Evolutionary conservation across 352 stramenopile genomes (phyloP).

Genomic region (Pythium scleroteichum): DNA sequence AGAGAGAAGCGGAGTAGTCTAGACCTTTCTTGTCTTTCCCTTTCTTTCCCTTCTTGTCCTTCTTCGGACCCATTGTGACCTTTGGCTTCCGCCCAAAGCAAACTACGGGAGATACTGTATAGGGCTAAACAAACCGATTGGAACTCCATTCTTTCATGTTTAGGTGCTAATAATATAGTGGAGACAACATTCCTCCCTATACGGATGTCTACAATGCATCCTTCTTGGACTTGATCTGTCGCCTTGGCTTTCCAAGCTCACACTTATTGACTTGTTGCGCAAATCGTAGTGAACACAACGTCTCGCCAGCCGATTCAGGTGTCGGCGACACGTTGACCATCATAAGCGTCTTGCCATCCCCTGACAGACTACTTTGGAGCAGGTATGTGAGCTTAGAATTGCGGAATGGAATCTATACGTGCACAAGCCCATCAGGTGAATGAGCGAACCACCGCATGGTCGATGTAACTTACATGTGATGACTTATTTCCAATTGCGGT

Average conservation of each 20-base stretch:
- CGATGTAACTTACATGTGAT: conserved; percentile 76
- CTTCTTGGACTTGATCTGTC: conserved; percentile 83
- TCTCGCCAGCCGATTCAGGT: conserved; percentile 93
- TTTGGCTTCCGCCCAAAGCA: too few relatives aligned
- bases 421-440: background rate
- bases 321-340: conserved; percentile 98
- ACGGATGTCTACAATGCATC: conserved; percentile 24
- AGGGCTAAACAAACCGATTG: too few relatives aligned
- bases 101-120: too few relatives aligned
- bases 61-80: conserved; percentile 62
- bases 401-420: conserved; percentile 91
- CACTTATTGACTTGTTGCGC: conserved; percentile 96
- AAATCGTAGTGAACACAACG: conserved; percentile 97
- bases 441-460: background rate
- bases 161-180: conserved; percentile 29
- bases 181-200: conserved; percentile 5
- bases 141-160: too few relatives aligned
- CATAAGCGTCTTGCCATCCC: conserved; percentile 99
- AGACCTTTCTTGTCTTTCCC: conserved; percentile 80
- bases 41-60: conserved; percentile 78
- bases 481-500: conserved; percentile 95
- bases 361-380: conserved; percentile 96
- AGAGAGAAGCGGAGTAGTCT: too few relatives aligned
- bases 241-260: conserved; percentile 95
- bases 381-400: conserved; percentile 99